A percentile compares a stretch with the other conserved stretches of the same genome.
Conservation (phyloP, 306 rosid species). For the Acacia confusa region DNA sequence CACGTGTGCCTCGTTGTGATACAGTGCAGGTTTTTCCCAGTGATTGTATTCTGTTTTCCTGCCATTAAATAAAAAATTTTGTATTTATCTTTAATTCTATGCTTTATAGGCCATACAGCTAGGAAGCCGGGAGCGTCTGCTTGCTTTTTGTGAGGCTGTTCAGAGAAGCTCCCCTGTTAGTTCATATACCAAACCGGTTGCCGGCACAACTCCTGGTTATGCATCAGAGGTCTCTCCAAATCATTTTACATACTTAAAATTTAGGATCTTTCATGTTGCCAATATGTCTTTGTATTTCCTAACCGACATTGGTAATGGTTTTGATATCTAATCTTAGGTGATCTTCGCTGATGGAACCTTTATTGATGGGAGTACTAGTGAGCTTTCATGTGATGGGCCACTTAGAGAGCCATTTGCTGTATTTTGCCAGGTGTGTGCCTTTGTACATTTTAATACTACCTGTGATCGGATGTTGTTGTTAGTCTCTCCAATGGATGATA, state of each 20-base stretch:
- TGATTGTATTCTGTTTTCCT: constrained; percentile 3
- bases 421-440: constrained; percentile 69
- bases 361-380: constrained; percentile 95
- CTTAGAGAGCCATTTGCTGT: constrained; percentile 88
- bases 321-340: constrained; percentile 54
- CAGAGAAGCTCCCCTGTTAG: constrained; percentile 92
- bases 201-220: constrained; percentile 86
- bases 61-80: not conserved
- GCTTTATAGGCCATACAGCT: constrained; percentile 76
- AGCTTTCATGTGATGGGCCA: constrained; percentile 98
- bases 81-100: not conserved
- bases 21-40: constrained; percentile 69
- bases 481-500: not conserved
- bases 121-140: constrained; percentile 75
- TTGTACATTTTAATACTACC: not conserved
- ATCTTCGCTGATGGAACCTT: constrained; percentile 98
- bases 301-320: not conserved
- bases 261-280: constrained; percentile 3
- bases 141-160: constrained; percentile 90
- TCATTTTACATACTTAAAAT: constrained; percentile 4
- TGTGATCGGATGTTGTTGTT: not conserved
- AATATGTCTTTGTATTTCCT: constrained; percentile 5
- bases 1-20: constrained; percentile 69
- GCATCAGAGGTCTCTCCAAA: constrained; percentile 81
- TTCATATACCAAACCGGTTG: constrained; percentile 80